phyloP scores from a whole-genome alignment of 2,329 filamentous ascomycete species.

The Hypoxylon sp. region DNA sequence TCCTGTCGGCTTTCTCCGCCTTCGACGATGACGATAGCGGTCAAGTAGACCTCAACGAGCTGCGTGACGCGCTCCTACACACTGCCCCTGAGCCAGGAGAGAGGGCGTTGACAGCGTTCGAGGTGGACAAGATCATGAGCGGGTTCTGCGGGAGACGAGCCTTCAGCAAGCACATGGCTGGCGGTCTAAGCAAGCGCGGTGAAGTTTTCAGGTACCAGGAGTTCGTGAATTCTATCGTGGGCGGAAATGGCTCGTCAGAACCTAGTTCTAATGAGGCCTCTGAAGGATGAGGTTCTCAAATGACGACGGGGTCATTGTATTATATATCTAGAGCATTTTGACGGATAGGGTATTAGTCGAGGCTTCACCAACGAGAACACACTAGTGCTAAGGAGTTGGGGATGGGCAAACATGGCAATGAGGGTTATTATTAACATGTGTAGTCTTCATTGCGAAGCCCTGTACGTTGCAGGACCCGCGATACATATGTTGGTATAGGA shows the following conservation, averaged over 20 bases:
- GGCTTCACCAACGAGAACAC: constrained; percentile 12
- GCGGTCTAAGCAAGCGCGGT: constrained; percentile 74
- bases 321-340: constrained; percentile 6
- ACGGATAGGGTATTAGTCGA: constrained; percentile 1
- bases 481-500: background rate
- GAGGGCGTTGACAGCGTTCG: constrained; percentile 74
- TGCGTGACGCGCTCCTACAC: constrained; percentile 86
- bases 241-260: constrained; percentile 60
- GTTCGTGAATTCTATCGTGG: constrained; percentile 81
- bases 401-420: constrained; percentile 9
- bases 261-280: constrained; percentile 53
- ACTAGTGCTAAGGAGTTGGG: constrained; percentile 26
- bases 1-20: constrained; percentile 91
- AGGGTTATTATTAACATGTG: constrained; percentile 4
- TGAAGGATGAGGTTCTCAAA: constrained; percentile 51
- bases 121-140: constrained; percentile 89
- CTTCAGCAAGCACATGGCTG: constrained; percentile 73
- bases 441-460: constrained; percentile 11
- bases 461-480: constrained; percentile 12
- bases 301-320: constrained; percentile 13
- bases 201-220: constrained; percentile 96
- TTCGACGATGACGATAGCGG: constrained; percentile 97
- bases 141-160: constrained; percentile 88
- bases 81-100: constrained; percentile 84
- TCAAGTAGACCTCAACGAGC: constrained; percentile 86